Base-by-base conservation (phyloP, 225 moss, liverwort and hornwort genomes). In the Thuidium tamariscinum region DNA sequence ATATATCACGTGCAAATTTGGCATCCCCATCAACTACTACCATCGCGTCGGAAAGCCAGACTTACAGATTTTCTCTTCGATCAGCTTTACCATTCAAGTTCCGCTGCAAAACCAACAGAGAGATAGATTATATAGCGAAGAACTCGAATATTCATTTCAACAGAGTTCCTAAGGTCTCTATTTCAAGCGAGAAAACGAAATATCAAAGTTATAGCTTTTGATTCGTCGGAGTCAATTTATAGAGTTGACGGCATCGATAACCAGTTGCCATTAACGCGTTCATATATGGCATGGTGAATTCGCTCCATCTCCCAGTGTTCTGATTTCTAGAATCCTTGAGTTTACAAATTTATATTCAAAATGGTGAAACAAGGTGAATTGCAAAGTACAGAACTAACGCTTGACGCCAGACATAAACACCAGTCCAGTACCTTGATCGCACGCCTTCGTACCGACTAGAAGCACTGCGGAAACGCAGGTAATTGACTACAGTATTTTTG, bases 1-100 rank as follows among this genome's bases (percentile, higher is more conserved):
- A 60, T 5, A 29, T 74, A 60, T 76, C 63, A 85, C 22, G 61
- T 56, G 69, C 65, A 64, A 80, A 88, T 29, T 68, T 84, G 46
- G 69, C 25, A 37, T 68, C 56, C 25, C 55, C 62, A 82, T 54
- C 67, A 61, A 71, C 66, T 52, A 77, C 13, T 39, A 42, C 39
- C n/a, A 54, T 76, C 59, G 41, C 49, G 70, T 84, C 37, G 66
- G 82, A 78, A 74, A 80, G 82, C 76, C 56, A 89, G 46, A 89
- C 93, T 90, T 90, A 93, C 93, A 84, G 12, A 88, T 93, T 93
- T 49, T 93, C 93, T 57, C 87, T 87, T 77, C 90, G 77, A 87
- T 93, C 93, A 85, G 77, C 77, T 88, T 92, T 89, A 41, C 85
- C 87, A 77, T 89, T 91, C 84, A 89, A 80, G 77, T 76, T 89